A percentile compares a stretch with the other conserved stretches of the same genome.
Evolutionary conservation across 345 rosid species (phyloP).

Genomic region (Eucalyptus paniculata): DNA sequence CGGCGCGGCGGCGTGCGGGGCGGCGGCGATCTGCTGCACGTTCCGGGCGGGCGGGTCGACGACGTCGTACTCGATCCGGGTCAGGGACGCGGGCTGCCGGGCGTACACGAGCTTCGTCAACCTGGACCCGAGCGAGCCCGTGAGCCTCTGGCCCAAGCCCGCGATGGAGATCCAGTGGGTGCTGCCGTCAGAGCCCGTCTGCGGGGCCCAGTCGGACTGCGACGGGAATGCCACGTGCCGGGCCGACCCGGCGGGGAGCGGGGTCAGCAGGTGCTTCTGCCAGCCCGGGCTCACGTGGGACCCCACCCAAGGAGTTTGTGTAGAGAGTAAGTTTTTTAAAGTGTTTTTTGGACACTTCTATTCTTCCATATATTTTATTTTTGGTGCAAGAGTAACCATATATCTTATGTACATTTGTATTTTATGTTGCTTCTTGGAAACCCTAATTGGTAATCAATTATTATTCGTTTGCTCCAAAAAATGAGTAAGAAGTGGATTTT

Average conservation of each 20-base stretch:
- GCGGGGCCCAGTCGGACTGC: constrained; percentile 24
- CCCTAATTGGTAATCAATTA: not conserved
- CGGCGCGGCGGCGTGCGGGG: not conserved
- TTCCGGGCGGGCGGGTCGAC: constrained; percentile 17
- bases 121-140: constrained; percentile 9
- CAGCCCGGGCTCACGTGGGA: constrained; percentile 11
- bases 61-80: constrained; percentile 19
- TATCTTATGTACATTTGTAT: not conserved
- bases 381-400: not conserved
- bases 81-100: constrained; percentile 17
- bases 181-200: constrained; percentile 19
- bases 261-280: constrained; percentile 27
- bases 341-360: not conserved
- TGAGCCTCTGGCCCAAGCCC: constrained; percentile 22
- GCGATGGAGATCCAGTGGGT: constrained; percentile 37
- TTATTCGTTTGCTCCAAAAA: not conserved
- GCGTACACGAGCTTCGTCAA: constrained; percentile 36
- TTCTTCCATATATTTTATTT: not conserved
- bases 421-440: not conserved
- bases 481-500: not conserved
- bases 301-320: constrained; percentile 13
- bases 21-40: constrained; percentile 18
- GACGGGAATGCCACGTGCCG: constrained; percentile 23
- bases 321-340: not conserved
- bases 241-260: not conserved